Evolutionary conservation across 2,329 filamentous ascomycete genomes (phyloP).

Genomic region (Colletotrichum sp.): DNA sequence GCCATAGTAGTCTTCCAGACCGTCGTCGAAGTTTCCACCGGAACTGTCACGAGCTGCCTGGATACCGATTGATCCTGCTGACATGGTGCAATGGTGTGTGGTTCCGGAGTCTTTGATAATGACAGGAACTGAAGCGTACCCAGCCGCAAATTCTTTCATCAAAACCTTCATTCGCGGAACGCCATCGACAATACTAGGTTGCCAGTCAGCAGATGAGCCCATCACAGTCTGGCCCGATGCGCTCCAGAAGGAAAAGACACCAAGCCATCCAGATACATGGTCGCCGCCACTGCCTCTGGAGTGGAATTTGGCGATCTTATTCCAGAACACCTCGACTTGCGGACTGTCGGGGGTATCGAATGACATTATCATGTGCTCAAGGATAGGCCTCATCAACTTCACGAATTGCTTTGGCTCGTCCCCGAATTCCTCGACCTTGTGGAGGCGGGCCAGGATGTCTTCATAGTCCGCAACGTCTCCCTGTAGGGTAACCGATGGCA

Average conservation of each 20-base stretch:
- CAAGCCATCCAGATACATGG: neutral
- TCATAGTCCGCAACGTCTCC: conserved; percentile 40
- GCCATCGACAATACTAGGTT: neutral
- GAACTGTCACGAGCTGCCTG: neutral
- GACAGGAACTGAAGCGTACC: neutral
- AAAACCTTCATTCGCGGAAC: neutral
- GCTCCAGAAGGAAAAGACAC: neutral
- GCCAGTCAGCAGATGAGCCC: too few relatives aligned
- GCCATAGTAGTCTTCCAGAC: too few relatives aligned
- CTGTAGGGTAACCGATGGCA: conserved; percentile 55
- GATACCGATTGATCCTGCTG: neutral
- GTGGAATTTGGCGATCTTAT: conserved; percentile 8
- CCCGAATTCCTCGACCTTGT: conserved; percentile 41
- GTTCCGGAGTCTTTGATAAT: too few relatives aligned
- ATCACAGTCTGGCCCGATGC: neutral
- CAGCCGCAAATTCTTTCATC: neutral
- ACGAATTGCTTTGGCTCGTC: conserved; percentile 36
- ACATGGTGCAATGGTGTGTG: neutral
- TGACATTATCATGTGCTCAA: conserved; percentile 39
- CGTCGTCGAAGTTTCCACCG: neutral
- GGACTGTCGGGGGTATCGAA: conserved; percentile 26
- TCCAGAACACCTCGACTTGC: conserved; percentile 42
- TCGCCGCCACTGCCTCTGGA: neutral
- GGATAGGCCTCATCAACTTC: conserved; percentile 38
- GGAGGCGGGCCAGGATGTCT: conserved; percentile 31